Base-by-base conservation (phyloP, 441 rosid species). In the Euphorbia celastroides region DNA sequence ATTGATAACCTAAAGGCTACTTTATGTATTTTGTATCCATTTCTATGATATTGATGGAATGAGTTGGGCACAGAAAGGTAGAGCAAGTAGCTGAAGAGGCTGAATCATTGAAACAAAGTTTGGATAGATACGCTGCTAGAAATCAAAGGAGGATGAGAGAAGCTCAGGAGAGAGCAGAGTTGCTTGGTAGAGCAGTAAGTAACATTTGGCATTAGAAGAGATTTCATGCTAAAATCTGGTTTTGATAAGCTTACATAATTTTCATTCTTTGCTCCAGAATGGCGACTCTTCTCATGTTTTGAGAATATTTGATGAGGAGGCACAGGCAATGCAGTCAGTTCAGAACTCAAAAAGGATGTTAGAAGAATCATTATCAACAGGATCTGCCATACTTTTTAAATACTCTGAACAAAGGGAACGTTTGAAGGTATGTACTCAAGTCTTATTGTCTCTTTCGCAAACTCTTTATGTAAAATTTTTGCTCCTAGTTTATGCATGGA, bases 241-340 rank as follows among this genome's bases (percentile, higher is more conserved):
- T 46, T 26, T 25, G 17, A 44, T 64, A 55, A 36, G 17, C 6
- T 22, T 72, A 34, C 69, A 54, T 44, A 66, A 14, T 54, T 36
- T 31, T 60, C 22, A n/a, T 41, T 70, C 66, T 56, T 3, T 70
- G 8, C 73, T 78, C 7, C 77, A 90, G 96, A 88, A 82, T 65
- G 96, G 93, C 19, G 98, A 88, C 5, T 85, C 91, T 27, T 75
- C 93, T 58, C 96, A 92, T 78, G 80, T 88, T 56, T 70, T 92
- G 87, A 86, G 91, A 71, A 88, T 95, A 64, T 90, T 82, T 26
- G 99, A 92, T 36, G 99, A 90, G 2, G 97, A 95, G 77, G 88
- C 96, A n/a, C 97, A 92, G 79, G 96, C 97, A 9, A 90, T 86
- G 95, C 86, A 75, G 71, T 90, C 97, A 32, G 96, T 94, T 9